Evolutionary conservation across 805 yeast species (phyloP), one percentile per base, ranked within the genome.

Genomic region (Sungouiozyma intestinalis): DNA sequence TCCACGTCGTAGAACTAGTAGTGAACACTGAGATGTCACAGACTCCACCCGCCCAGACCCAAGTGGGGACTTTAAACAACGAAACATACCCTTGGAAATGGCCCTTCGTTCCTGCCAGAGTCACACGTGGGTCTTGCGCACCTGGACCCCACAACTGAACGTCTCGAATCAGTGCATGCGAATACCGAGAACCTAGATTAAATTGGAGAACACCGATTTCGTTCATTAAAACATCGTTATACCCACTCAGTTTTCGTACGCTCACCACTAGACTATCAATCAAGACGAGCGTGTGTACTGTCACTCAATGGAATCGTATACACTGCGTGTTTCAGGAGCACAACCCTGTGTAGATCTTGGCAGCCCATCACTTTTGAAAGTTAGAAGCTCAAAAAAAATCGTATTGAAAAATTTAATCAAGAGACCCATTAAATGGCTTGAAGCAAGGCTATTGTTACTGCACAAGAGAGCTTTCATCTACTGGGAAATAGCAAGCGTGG

Each of bases 101-200:
- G 3, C 57, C 59, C 17, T 40, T 52, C 16, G 43, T 32, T n/a
- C 29, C 19, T 7, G 38, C 34, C 11, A 20, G 19, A n/a, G 14
- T 16, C 14, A 27, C 39, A n/a, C 27, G 21, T 4, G 16, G 18
- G 4, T n/a, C 40, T 11, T 14, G 38, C 8, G 36, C 45, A 4
- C 20, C 42, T 0, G 45, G 40, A 3, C 39, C 19, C 62, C 63
- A 58, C 35, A 60, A 38, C 31, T 58, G 63, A 4, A 58, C 50
- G 43, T 60, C 63, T 31, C 53, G 41, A 3, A 58, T 48, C 15
- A 44, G 35, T 14, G 54, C 48, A 19, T 47, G 52, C 4, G 48
- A 48, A 33, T 49, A 48, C 14, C 40, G 42, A 14, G 38, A 38
- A 8, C 60, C 60, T 37, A 58, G 40, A 29, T 44, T 48, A 20